phyloP scores from a whole-genome alignment of 768 basidiomycete species.

The Phanerochaete sordida region DNA sequence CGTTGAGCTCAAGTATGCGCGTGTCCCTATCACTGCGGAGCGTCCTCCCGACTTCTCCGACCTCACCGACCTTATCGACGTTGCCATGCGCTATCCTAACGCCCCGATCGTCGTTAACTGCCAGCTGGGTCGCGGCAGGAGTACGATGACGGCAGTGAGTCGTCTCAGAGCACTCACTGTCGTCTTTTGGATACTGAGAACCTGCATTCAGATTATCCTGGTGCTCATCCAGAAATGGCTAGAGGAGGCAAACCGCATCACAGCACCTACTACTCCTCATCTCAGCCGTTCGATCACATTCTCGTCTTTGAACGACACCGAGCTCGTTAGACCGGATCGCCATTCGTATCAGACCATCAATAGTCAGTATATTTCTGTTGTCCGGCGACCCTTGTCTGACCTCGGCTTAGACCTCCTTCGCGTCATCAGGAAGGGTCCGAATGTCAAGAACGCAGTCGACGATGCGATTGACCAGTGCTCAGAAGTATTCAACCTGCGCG shows the following conservation, averaged over 20 bases:
- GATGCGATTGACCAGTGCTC: conserved; percentile 86
- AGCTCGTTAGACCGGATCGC: conserved; percentile 32
- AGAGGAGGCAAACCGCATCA: conserved; percentile 31
- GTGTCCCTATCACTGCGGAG: conserved; percentile 94
- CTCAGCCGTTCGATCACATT: conserved; percentile 40
- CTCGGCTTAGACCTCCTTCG: conserved; percentile 63
- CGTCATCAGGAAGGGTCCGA: conserved; percentile 81
- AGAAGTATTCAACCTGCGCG: conserved; percentile 78
- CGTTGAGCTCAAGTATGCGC: conserved; percentile 71
- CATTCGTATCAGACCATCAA: conserved; percentile 88
- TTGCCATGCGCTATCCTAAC: conserved; percentile 65
- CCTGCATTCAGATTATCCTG: conserved; percentile 58
- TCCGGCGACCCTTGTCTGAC: background rate
- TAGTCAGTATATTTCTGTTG: conserved; percentile 46
- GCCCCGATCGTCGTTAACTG: conserved; percentile 93
- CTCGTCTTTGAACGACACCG: conserved; percentile 35
- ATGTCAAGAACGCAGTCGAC: conserved; percentile 84
- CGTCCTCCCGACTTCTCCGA: conserved; percentile 73
- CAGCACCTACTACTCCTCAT: conserved; percentile 35
- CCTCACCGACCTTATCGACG: conserved; percentile 71
- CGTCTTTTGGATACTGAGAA: background rate
- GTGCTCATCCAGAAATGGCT: conserved; percentile 86
- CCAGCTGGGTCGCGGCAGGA: conserved; percentile 90
- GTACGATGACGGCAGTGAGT: conserved; percentile 82
- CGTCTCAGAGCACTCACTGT: background rate